Evolutionary conservation across 2,329 filamentous ascomycete genomes (phyloP).

Genomic region (Microdochium bolleyi): DNA sequence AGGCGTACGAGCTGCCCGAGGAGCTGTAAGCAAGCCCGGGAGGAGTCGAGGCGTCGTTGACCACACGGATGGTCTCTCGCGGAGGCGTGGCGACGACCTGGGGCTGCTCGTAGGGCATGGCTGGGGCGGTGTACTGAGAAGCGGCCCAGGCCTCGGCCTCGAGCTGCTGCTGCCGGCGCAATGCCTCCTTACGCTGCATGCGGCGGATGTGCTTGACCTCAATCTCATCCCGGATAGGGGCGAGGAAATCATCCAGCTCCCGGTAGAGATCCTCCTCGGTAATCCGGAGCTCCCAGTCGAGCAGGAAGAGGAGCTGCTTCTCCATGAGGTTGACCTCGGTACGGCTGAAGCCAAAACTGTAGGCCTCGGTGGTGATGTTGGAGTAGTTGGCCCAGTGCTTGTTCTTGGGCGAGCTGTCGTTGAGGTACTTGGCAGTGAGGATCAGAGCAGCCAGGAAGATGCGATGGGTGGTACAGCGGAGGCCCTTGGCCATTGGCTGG

Average conservation of each 20-base stretch:
- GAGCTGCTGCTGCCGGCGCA: conserved; percentile 32
- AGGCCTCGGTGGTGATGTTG: conserved; percentile 55
- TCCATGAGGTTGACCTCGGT: conserved; percentile 99
- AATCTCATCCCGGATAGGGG: conserved; percentile 64
- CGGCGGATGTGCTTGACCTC: conserved; percentile 41
- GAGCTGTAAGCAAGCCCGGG: conserved; percentile 37
- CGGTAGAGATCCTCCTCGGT: conserved; percentile 76
- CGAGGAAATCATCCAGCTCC: conserved; percentile 82
- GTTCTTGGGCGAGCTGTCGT: conserved; percentile 98
- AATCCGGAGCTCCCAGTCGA: conserved; percentile 91
- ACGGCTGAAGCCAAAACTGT: conserved; percentile 80
- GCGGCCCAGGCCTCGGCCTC: conserved; percentile 28
- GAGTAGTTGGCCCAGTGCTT: conserved; percentile 99
- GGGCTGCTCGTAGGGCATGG: conserved; percentile 34
- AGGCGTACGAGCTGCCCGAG: conserved; percentile 37
- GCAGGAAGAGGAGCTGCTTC: conserved; percentile 89
- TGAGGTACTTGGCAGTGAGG: conserved; percentile 89
- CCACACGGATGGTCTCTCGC: conserved; percentile 29
- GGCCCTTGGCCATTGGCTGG: conserved; percentile 89
- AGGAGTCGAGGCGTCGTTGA: conserved; percentile 31
- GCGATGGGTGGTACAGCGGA: conserved; percentile 92
- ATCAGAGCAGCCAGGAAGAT: conserved; percentile 91
- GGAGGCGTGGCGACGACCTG: conserved; percentile 26
- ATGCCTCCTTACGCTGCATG: conserved; percentile 31
- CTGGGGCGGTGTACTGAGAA: conserved; percentile 34